phyloP scores from a whole-genome alignment of 1,284 basidiomycete species.

The Ustilago loliicola region DNA sequence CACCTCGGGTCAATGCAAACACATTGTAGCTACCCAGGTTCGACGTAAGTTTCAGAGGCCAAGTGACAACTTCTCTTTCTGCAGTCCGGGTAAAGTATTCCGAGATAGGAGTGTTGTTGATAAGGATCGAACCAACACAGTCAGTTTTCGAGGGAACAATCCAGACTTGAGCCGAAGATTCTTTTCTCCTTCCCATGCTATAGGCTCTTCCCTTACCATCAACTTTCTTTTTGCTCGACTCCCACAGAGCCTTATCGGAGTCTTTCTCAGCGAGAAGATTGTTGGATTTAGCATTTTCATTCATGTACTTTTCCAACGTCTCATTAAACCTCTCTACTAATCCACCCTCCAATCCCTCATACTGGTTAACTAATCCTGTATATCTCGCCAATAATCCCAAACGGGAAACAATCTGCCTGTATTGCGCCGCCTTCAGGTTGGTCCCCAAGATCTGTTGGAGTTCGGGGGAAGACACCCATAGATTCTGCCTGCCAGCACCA shows the following conservation, averaged over 20 bases:
- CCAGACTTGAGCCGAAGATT: slow-evolving; percentile 79
- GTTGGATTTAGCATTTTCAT: slow-evolving; percentile 42
- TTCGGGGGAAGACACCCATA: slow-evolving; percentile 78
- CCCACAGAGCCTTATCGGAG: slow-evolving; percentile 29
- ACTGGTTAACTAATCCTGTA: slow-evolving; percentile 72
- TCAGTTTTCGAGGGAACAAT: slow-evolving; percentile 80
- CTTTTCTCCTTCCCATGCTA: slow-evolving; percentile 61
- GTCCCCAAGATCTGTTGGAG: slow-evolving; percentile 77
- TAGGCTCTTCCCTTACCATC: slow-evolving; percentile 59
- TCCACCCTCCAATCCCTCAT: background rate
- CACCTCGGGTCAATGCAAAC: slow-evolving; percentile 87
- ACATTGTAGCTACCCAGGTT: slow-evolving; percentile 92
- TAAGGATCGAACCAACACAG: slow-evolving; percentile 76
- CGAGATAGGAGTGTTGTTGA: slow-evolving; percentile 85
- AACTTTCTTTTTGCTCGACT: slow-evolving; percentile 16
- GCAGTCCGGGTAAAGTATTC: slow-evolving; percentile 82
- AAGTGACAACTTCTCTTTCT: slow-evolving; percentile 84
- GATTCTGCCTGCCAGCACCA: slow-evolving; percentile 14
- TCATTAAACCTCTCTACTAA: slow-evolving; percentile 47
- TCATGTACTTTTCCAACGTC: slow-evolving; percentile 56
- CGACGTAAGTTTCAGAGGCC: slow-evolving; percentile 86
- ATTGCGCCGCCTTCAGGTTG: slow-evolving; percentile 80
- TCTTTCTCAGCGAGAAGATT: slow-evolving; percentile 33
- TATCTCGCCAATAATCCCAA: slow-evolving; percentile 82
- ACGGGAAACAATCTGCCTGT: slow-evolving; percentile 78